phyloP scores from a whole-genome alignment of 164 flowering plant genomes.

The Macadamia integrifolia region DNA sequence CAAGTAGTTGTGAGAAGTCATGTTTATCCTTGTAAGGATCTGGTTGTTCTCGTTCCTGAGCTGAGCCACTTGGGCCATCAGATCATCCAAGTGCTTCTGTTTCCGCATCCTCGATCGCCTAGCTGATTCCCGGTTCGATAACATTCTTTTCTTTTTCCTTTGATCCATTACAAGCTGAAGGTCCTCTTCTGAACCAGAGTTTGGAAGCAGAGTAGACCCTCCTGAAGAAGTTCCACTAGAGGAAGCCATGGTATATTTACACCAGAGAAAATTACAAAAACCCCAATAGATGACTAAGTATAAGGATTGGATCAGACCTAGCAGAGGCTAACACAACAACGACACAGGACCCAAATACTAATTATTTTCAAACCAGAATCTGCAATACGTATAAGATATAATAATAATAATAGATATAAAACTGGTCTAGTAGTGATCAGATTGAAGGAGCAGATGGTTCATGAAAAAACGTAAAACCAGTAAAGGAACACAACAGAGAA shows the following conservation, averaged over 20 bases:
- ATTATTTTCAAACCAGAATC: constrained; percentile 4
- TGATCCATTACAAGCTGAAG: constrained; percentile 45
- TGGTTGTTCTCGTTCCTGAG: constrained; percentile 54
- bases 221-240: constrained; percentile 53
- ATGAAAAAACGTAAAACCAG: constrained; percentile 88
- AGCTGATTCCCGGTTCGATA: constrained; percentile 91
- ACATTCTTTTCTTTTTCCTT: constrained; percentile 74
- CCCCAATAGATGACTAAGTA: not conserved
- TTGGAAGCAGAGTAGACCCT: constrained; percentile 29
- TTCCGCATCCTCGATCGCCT: constrained; percentile 80
- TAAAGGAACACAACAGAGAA: constrained; percentile 90
- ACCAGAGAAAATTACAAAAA: not conserved
- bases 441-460: constrained; percentile 25
- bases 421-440: not conserved
- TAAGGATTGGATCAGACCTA: not conserved
- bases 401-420: constrained; percentile 26
- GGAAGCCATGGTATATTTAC: constrained; percentile 38
- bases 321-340: not conserved
- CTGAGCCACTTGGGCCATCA: constrained; percentile 43
- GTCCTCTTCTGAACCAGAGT: constrained; percentile 55
- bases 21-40: constrained; percentile 38
- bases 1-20: constrained; percentile 45
- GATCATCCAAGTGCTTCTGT: constrained; percentile 78
- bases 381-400: constrained; percentile 3
- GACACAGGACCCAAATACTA: constrained; percentile 26